Base-by-base conservation (phyloP, 2,329 filamentous ascomycete species). In the Metarhizium robertsii region DNA sequence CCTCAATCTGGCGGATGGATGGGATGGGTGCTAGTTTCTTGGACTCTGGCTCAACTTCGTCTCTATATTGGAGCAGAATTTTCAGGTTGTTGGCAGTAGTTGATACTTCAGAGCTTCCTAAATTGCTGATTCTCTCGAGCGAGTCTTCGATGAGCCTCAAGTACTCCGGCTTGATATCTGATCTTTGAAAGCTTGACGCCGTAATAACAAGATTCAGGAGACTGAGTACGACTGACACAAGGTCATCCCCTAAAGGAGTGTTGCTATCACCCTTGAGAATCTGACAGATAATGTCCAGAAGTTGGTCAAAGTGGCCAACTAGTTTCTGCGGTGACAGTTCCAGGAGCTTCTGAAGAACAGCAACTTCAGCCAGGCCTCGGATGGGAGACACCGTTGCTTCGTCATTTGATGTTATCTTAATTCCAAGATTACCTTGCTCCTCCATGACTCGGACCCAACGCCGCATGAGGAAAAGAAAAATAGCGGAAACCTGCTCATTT, bases 261-360 rank as follows among this genome's bases (percentile, higher is more conserved):
- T 71, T 69, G 6, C 73, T 67, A 36, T 76, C 74, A 16, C 74
- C 73, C 5, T 70, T 67, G 1, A 90, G 66, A 0, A 90, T 75
- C 55, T 86, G 79, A 52, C 75, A 74, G 51, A 86, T 78, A 2
- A 91, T 75, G 49, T 83, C 79, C 2, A 90, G 70, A 6, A 88
- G 75, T 61, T 87, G 83, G 47, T 78, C 78, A 2, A 86, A 85
- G 55, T 83, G 79, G 36, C 76, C 78, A 34, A 86, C 79, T 13
- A 90, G 75, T 58, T 81, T 83, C 25, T 85, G 79, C 1, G 84
- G 79, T 49, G 85, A 78, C 49, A 73, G 77, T 29, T 81, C 79
- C 67, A 89, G 81, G 69, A 90, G 77, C 38, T 77, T 79, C 62
- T 88, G 84, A 7, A 89, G 73, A 0, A 88, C 69, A 51, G 83